phyloP scores from a whole-genome alignment of 2,329 filamentous ascomycete genomes.

The Xenoacremonium recifei region DNA sequence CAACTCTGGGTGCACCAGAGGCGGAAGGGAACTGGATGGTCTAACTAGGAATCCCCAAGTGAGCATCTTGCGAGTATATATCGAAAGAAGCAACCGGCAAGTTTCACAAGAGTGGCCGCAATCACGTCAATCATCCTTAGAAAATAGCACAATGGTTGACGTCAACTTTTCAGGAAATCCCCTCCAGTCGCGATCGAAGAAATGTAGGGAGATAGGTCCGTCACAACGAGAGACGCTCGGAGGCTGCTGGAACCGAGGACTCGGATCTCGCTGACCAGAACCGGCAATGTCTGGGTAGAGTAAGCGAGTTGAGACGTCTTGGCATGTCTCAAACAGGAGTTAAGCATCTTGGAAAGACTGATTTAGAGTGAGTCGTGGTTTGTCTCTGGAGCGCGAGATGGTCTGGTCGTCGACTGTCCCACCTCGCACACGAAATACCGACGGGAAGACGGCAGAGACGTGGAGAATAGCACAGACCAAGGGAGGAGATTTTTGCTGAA shows the following conservation, averaged over 20 bases:
- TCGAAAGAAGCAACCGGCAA: too few relatives aligned
- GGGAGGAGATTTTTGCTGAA: background rate
- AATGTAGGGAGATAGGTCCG: too few relatives aligned
- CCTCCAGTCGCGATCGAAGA: too few relatives aligned
- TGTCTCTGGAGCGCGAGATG: slow-evolving; percentile 1
- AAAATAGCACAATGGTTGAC: too few relatives aligned
- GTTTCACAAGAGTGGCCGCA: too few relatives aligned
- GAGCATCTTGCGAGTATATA: too few relatives aligned
- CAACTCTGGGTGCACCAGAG: too few relatives aligned
- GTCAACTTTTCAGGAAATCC: too few relatives aligned
- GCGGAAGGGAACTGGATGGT: too few relatives aligned
- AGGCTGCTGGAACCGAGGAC: background rate
- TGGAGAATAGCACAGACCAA: background rate
- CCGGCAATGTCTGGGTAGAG: background rate
- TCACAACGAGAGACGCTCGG: background rate
- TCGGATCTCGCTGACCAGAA: background rate
- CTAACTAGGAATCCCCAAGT: too few relatives aligned
- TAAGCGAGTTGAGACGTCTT: background rate
- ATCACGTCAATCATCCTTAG: too few relatives aligned
- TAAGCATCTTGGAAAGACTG: background rate
- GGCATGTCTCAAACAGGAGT: background rate
- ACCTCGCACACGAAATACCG: slow-evolving; percentile 1
- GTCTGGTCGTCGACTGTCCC: slow-evolving; percentile 1
- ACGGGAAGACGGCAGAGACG: background rate
- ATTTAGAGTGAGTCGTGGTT: slow-evolving; percentile 2